Base-by-base conservation (phyloP, 495 filamentous ascomycete genomes). In the Rostrohypoxylon terebratum region DNA sequence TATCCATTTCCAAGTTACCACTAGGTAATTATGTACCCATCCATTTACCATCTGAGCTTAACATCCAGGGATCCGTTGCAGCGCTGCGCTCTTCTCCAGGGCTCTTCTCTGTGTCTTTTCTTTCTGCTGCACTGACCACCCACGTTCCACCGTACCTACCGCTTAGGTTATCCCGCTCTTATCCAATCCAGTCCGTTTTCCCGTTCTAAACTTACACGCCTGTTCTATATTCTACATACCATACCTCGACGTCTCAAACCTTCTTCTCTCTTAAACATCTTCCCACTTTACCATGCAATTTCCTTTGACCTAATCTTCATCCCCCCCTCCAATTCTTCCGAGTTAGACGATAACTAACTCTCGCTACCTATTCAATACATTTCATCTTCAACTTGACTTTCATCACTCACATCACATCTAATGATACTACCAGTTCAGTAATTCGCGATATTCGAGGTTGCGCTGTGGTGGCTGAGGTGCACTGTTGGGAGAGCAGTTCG, bases 171-270 rank as follows among this genome's bases (percentile, higher is more conserved):
- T 59, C 55, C 63, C 53, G 65, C 55, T 40, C 51, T 33, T 59
- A 60, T 68, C 70, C 70, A 73, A 68, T 73, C 60, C 58, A 21
- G 33, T 68, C 64, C 63, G 21, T 38, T 66, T 66, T 59, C 68
- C 60, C 54, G 40, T 70, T 63, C 67, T 54, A 42, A 42, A 55
- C 65, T 40, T 48, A 40, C 38, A 51, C n/a, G 18, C 38, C 64
- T 42, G 60, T 40, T 42, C 54, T 36, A 55, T 31, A 53, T 44
- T 38, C 36, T 21, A 60, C 67, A 54, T 73, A 68, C 60, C 36
- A 63, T 48, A 66, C 59, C 58, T 66, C 66, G 54, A 73, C 53
- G 42, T 51, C 59, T 70, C 45, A 59, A 63, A 42, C 25, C 28
- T 44, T 34, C 25, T 20, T 40, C 34, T 42, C 44, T 60, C 33